Evolutionary conservation across 2,329 filamentous ascomycete species (phyloP), one percentile per base, ranked within the genome.

Genomic region (Colletotrichum salicis): DNA sequence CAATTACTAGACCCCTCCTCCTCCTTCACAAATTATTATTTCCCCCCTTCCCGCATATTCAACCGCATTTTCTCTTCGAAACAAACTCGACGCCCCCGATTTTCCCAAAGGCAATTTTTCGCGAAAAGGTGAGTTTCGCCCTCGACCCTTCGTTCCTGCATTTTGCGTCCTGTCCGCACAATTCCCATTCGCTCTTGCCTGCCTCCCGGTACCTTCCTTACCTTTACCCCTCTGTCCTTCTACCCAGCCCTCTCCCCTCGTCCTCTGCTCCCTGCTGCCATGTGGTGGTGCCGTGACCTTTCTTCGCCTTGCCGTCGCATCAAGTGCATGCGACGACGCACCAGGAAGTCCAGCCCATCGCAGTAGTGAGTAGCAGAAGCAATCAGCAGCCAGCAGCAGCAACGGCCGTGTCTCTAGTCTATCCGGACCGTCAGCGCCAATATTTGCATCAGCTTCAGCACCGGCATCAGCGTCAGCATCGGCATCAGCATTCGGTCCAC

Each of bases 91-190:
- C 41, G 31, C 59, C 48, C 59, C 65, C 27, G 29, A 45, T 54
- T 68, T 60, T 56, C 55, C 24, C 29, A 61, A 72, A 58, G 51
- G 35, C n/a, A 41, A 61, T 66, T 71, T 72, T 66, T 65, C 61
- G 61, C 67, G 62, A 71, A 67, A 68, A 72, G 51, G 70, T 72
- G 67, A 72, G 70, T 62, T 61, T 67, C 57, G 31, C 33, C 24
- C 37, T 67, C 37, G n/a, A 61, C 41, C 61, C 33, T 62, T 59
- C 56, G 45, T 62, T 59, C 51, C 48, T 66, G 55, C 67, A 55
- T 61, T 63, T 63, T n/a, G 63, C 63, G 31, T 37, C 19, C 27
- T 56, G 37, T 37, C 31, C 35, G 56, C 55, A 31, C 19, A 31
- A 27, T 51, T 48, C 58, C 24, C 29, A 29, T 48, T n/a, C 11